Evolutionary conservation across 495 filamentous ascomycete species (phyloP).

Genomic region (Neurospora terricola): DNA sequence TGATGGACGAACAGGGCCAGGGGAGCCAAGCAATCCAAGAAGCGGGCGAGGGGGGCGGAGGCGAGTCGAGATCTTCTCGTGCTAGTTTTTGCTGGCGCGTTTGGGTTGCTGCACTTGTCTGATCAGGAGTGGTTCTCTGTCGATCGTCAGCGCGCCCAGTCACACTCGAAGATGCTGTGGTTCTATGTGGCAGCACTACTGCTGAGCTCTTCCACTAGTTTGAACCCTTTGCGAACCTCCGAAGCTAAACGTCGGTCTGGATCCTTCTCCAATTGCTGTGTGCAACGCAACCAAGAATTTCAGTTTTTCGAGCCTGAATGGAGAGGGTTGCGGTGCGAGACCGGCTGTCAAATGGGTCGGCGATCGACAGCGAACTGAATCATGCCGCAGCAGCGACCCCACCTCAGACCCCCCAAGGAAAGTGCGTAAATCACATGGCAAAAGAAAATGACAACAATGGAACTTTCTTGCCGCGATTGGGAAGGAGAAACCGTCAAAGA

Average conservation of each 20-base stretch:
- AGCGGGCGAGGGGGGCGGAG: constrained; percentile 10
- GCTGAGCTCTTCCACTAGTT: neutral
- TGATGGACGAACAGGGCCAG: neutral
- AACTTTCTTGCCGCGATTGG: neutral
- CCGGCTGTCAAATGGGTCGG: neutral
- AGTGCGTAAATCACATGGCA: neutral
- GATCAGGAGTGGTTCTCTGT: neutral
- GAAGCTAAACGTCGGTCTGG: neutral
- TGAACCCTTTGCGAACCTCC: neutral
- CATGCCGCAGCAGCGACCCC: neutral
- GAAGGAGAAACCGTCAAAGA: neutral
- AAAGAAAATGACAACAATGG: neutral
- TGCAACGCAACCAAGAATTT: neutral
- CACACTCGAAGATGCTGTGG: neutral
- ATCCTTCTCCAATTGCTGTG: neutral
- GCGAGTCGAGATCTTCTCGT: constrained; percentile 23
- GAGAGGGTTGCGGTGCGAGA: neutral
- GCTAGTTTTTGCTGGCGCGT: constrained; percentile 2
- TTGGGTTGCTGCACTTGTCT: constrained; percentile 3
- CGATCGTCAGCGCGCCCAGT: neutral
- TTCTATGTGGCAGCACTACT: neutral
- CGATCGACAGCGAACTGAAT: neutral
- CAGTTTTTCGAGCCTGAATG: neutral
- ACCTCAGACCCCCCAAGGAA: neutral
- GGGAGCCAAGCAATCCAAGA: neutral